These are phyloP conservation scores for Fraxinus dipetala DNA, from an alignment of 305 asterid genomes.

Conservation along the genomic window DNA sequence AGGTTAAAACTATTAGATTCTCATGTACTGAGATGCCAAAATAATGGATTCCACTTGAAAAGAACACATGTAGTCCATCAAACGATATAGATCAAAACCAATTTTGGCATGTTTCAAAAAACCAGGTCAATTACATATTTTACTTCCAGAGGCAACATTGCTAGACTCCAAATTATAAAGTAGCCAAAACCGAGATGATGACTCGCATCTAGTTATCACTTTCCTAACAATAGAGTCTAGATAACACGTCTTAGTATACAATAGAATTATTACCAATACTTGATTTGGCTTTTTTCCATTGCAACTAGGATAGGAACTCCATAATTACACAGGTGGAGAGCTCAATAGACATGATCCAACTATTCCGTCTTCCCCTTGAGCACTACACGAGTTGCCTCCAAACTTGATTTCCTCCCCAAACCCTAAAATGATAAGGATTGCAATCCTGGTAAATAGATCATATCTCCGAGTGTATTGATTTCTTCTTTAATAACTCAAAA, in stretches of 20 bases:
- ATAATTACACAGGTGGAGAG: not conserved
- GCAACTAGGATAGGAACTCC: not conserved
- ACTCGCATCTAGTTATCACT: not conserved
- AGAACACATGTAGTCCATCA: not conserved
- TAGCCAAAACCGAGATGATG: not conserved
- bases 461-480: not conserved
- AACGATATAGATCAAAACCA: not conserved
- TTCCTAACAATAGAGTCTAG: not conserved
- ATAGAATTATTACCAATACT: not conserved
- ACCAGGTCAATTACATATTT: not conserved
- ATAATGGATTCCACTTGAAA: not conserved
- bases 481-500: not conserved
- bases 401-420: not conserved
- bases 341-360: not conserved
- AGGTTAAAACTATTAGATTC: constrained; percentile 11
- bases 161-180: not conserved
- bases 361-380: not conserved
- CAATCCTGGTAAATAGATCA: not conserved
- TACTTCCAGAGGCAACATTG: not conserved
- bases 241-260: not conserved
- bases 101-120: not conserved
- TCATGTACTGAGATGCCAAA: not conserved
- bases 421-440: not conserved
- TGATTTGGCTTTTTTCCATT: not conserved
- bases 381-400: not conserved